These are phyloP conservation scores for Wickerhamomyces canadensis DNA, from an alignment of 805 yeast genomes.

Conservation along the genomic window DNA sequence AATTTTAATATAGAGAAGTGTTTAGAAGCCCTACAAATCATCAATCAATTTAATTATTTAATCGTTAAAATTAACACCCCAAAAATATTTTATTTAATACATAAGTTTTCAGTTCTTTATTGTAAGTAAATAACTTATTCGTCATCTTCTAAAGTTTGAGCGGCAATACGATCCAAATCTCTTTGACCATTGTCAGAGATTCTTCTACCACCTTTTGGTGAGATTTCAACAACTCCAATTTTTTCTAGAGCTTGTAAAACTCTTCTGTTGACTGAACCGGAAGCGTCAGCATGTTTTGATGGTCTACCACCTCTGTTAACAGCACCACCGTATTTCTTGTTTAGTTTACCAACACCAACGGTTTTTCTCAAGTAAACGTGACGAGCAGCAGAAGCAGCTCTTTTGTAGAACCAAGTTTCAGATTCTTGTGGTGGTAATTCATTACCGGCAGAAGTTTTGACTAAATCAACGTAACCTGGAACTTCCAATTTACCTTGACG, in stretches of 20 bases:
- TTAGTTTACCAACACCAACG: slow-evolving; percentile 98
- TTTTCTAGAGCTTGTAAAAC: slow-evolving; percentile 97
- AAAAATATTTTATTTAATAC: neutral
- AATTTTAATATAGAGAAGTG: too few species aligned
- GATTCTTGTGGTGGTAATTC: slow-evolving; percentile 99
- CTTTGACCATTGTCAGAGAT: slow-evolving; percentile 99
- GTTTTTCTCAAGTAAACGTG: slow-evolving; percentile 99
- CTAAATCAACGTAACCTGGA: slow-evolving; percentile 99
- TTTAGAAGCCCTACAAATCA: too few species aligned
- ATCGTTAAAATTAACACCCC: slow-evolving; percentile 2
- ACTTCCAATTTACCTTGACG: slow-evolving; percentile 99
- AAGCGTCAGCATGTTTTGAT: slow-evolving; percentile 97
- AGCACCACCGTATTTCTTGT: slow-evolving; percentile 99
- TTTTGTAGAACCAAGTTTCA: slow-evolving; percentile 99
- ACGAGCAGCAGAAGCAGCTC: slow-evolving; percentile 99
- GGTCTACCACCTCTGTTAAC: slow-evolving; percentile 99
- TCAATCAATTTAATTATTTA: neutral
- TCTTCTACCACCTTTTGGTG: slow-evolving; percentile 99
- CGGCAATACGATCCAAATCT: slow-evolving; percentile 99
- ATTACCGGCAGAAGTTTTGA: slow-evolving; percentile 98
- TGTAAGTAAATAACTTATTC: slow-evolving; percentile 40
- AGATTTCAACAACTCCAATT: slow-evolving; percentile 93
- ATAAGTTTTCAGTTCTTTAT: neutral
- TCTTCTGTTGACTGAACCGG: slow-evolving; percentile 98
- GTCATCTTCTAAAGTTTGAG: slow-evolving; percentile 93